Base-by-base conservation (phyloP, 139 green algal genomes). In the Yamagishiella unicocca region DNA sequence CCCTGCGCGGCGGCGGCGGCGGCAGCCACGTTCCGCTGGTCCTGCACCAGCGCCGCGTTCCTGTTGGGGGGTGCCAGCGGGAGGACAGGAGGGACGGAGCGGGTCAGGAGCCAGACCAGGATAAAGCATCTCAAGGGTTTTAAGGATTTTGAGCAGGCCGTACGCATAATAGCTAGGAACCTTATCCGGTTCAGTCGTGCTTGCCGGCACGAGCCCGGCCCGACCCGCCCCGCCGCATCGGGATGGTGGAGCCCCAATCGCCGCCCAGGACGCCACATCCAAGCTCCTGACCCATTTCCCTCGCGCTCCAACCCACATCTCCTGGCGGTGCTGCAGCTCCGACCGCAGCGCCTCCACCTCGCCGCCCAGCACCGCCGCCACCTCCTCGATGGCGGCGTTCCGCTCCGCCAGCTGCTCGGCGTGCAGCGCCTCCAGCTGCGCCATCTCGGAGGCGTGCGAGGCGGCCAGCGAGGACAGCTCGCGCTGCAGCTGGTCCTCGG, bases 271-370 rank as follows among this genome's bases (percentile, higher is more conserved):
- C n/a, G n/a, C n/a, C n/a, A n/a, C n/a, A n/a, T n/a, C n/a, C n/a
- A n/a, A n/a, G n/a, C n/a, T n/a, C n/a, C n/a, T n/a, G n/a, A n/a
- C n/a, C n/a, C n/a, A n/a, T n/a, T n/a, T n/a, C n/a, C n/a, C n/a
- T n/a, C n/a, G 62, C 24, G 8, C 33, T 7, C 10, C 12, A 10
- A 72, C 76, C 21, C 37, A 71, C 54, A 70, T 83, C 54, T 54
- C 35, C 76, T 83, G 76, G 35, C 76, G 35, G 19, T 24, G 33
- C 25, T 22, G 8, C 58, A 73, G 53, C 76, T 72, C 76, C 8
- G 22, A 17, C 10, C 38, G 78, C 58, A 62, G 38, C 78, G 55
- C 58, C 58, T 85, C 78, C 58, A 85, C 58, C 78, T 73, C 58
- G 21, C 37, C 76, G 35, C 54, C 25, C 24, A 83, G 54, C 54